Conservation (phyloP, 768 basidiomycete genomes). For the Termitomyces bulborhizus region DNA sequence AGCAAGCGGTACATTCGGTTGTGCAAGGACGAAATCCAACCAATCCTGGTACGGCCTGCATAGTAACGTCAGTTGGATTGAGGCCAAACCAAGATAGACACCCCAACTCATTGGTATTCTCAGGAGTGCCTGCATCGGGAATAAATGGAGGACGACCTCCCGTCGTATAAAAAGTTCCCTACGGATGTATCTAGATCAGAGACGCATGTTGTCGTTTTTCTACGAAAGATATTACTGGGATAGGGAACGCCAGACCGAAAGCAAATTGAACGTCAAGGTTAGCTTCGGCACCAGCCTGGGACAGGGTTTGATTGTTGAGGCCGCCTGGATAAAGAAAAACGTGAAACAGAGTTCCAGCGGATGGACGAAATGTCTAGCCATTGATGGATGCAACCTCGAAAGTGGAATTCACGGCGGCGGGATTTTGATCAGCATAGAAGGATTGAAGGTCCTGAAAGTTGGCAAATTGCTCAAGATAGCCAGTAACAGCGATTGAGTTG, state of each 20-base stretch:
- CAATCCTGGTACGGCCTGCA: conserved; percentile 35
- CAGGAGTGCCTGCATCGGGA: conserved; percentile 34
- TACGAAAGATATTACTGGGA: conserved; percentile 26
- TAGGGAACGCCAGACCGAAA: conserved; percentile 56
- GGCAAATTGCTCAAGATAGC: conserved; percentile 46
- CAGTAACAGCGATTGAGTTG: conserved; percentile 49
- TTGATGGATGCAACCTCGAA: conserved; percentile 51
- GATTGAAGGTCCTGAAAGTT: conserved; percentile 44
- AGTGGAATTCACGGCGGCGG: conserved; percentile 38
- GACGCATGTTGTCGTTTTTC: background rate
- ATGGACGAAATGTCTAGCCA: conserved; percentile 25
- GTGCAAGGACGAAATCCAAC: conserved; percentile 48
- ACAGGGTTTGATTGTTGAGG: conserved; percentile 45
- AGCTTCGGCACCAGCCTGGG: conserved; percentile 54
- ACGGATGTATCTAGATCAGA: conserved; percentile 15
- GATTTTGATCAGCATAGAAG: conserved; percentile 42
- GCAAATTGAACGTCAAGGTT: conserved; percentile 60
- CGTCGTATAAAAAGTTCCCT: conserved; percentile 54
- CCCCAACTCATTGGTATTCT: conserved; percentile 31
- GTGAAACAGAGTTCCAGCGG: background rate
- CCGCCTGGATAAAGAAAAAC: conserved; percentile 34
- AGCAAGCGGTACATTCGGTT: conserved; percentile 41
- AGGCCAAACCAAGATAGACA: background rate
- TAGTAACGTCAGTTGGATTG: background rate
- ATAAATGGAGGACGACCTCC: conserved; percentile 54